Percentiles rank a stretch among this genome's conserved stretches.
These are phyloP conservation scores for Moringa oleifera DNA, from an alignment of 345 rosid species.

Conservation along the genomic window DNA sequence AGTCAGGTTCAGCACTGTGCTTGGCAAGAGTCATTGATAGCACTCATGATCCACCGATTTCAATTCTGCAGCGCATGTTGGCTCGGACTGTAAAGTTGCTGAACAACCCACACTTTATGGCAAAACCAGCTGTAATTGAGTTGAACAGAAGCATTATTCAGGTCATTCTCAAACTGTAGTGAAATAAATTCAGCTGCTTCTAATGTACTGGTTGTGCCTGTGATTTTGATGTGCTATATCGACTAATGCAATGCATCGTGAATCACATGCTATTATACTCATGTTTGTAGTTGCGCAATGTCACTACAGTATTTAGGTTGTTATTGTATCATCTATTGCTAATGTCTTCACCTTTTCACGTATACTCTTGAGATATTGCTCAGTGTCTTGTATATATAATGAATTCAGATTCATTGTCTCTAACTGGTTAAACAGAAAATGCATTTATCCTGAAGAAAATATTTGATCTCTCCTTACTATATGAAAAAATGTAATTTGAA, in stretches of 20 bases:
- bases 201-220: neutral
- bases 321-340: too few species aligned
- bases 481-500: too few species aligned
- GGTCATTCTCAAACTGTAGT: slow-evolving; percentile 34
- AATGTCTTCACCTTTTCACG: too few species aligned
- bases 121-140: slow-evolving; percentile 79
- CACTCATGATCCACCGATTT: slow-evolving; percentile 51
- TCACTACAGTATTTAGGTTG: too few species aligned
- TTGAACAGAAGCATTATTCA: slow-evolving; percentile 68
- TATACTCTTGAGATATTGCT: neutral
- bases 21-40: slow-evolving; percentile 74
- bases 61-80: slow-evolving; percentile 73
- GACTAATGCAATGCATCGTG: neutral
- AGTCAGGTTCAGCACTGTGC: slow-evolving; percentile 82
- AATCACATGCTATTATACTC: too few species aligned
- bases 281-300: neutral
- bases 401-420: too few species aligned
- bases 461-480: too few species aligned
- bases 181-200: neutral
- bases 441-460: too few species aligned
- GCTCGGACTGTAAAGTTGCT: slow-evolving; percentile 67
- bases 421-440: too few species aligned
- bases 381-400: neutral
- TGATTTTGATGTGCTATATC: neutral
- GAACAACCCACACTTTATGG: slow-evolving; percentile 73